Evolutionary conservation across 495 filamentous ascomycete genomes (phyloP), one percentile per base, ranked within the genome.

Genomic region (Lepraria neglecta): DNA sequence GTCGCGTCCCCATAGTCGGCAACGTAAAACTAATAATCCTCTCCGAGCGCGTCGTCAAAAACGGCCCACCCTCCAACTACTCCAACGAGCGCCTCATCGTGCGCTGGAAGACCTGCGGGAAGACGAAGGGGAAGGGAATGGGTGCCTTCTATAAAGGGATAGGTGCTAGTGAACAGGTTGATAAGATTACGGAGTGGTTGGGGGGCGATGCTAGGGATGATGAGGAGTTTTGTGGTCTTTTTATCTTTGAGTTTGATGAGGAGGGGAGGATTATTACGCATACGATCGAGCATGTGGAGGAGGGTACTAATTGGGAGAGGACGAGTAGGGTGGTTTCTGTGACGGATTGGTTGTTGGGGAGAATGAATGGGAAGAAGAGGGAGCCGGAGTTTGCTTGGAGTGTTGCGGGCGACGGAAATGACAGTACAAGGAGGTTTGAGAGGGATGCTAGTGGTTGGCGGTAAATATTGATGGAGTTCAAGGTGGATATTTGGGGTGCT

Each of bases 211-310:
- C 64, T 64, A 65, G 67, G 63, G 59, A 73, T 11, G 70, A 76
- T 43, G 76, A 82, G 33, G 87, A 87, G 68, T 92, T 92, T 70
- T 84, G 77, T 42, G 94, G 94, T 0, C 65, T 97, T 17, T 98
- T 98, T 71, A 83, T 95, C 52, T 98, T 98, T 73, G 89, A 94
- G 57, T 98, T 98, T 73, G 95, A 98, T 69, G 82, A 87, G 62
- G 84, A 95, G 64, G 94, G 95, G 3, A 77, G 91, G 54, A 84
- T 98, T 30, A 65, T 87, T 52, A 86, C 79, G 57, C 94, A 97
- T 75, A 94, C 88, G 0, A 97, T 98, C 69, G 94, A 98, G 74
- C 90, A 96, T 77, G 87, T 86, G 11, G 87, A 97, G 67, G 80
- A 89, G 61, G 85, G 86, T 52, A 80, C 86, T 51, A 84, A 85